phyloP scores from a whole-genome alignment of 768 basidiomycete species.

The Gelatoporia subvermispora region DNA sequence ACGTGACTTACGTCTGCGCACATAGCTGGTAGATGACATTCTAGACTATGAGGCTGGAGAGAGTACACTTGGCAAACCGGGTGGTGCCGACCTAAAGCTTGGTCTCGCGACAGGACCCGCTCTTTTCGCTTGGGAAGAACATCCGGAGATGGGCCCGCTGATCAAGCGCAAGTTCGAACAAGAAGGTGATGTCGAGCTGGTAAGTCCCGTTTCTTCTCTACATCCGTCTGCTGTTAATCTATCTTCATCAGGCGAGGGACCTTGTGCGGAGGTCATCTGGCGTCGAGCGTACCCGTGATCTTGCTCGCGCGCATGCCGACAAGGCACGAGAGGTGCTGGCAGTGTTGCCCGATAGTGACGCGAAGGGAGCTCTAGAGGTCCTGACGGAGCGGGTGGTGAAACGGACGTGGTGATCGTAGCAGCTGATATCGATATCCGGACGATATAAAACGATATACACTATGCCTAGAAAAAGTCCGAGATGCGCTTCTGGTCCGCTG shows the following conservation, averaged over 20 bases:
- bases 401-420: slow-evolving; percentile 42
- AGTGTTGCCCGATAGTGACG: slow-evolving; percentile 76
- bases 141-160: slow-evolving; percentile 68
- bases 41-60: slow-evolving; percentile 85
- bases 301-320: slow-evolving; percentile 71
- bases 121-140: slow-evolving; percentile 82
- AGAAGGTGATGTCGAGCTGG: slow-evolving; percentile 77
- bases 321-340: slow-evolving; percentile 69
- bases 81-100: slow-evolving; percentile 56
- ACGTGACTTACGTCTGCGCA: neutral
- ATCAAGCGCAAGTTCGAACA: slow-evolving; percentile 74
- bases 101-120: slow-evolving; percentile 80
- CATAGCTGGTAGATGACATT: slow-evolving; percentile 90
- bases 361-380: slow-evolving; percentile 67
- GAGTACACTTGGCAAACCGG: slow-evolving; percentile 81
- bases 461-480: no score
- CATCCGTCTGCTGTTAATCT: neutral
- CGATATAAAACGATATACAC: no score
- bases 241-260: slow-evolving; percentile 50
- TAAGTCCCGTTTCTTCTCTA: slow-evolving; percentile 29
- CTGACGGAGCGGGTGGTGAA: slow-evolving; percentile 66
- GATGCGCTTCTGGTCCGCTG: no score
- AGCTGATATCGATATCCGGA: no score
- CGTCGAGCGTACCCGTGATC: slow-evolving; percentile 68
- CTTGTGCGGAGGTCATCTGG: slow-evolving; percentile 68